Evolutionary conservation across 1,139 yeast species (phyloP).

Genomic region (Meyerozyma smithsonii): DNA sequence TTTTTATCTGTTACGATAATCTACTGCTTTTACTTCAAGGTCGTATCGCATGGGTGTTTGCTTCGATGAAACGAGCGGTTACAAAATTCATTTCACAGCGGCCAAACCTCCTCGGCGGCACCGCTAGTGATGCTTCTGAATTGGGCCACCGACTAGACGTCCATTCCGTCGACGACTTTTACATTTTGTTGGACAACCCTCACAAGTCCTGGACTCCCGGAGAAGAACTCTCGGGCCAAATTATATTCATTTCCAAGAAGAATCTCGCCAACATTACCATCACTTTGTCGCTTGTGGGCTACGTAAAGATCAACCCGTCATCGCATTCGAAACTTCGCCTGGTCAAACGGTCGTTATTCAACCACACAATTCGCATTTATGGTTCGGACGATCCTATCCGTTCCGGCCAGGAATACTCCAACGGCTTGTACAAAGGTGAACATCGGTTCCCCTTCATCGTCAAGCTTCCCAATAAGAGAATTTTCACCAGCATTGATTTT

Average conservation of each 20-base stretch:
- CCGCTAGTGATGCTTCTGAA: neutral
- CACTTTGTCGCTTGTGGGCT: slow-evolving; percentile 51
- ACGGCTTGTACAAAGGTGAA: slow-evolving; percentile 70
- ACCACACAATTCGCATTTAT: slow-evolving; percentile 63
- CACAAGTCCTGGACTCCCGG: slow-evolving; percentile 68
- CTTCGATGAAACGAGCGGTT: slow-evolving; percentile 3
- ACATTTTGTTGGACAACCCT: slow-evolving; percentile 65
- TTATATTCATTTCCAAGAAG: slow-evolving; percentile 50
- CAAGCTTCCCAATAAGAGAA: slow-evolving; percentile 64
- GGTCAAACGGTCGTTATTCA: slow-evolving; percentile 50
- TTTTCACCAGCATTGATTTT: slow-evolving; percentile 73
- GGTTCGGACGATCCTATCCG: slow-evolving; percentile 29
- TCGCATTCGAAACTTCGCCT: slow-evolving; percentile 50
- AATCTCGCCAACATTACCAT: slow-evolving; percentile 53
- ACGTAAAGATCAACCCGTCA: slow-evolving; percentile 49
- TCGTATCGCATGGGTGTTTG: neutral
- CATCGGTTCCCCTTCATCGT: slow-evolving; percentile 85
- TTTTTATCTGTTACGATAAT: too few relatives aligned
- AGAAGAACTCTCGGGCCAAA: slow-evolving; percentile 62
- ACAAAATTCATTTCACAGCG: slow-evolving; percentile 2
- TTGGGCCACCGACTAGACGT: slow-evolving; percentile 25
- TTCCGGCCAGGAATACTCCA: slow-evolving; percentile 20
- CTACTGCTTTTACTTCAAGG: neutral
- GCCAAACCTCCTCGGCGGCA: neutral
- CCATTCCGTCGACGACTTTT: slow-evolving; percentile 56